Evolutionary conservation across 805 yeast genomes (phyloP).

Genomic region (Barnettozyma sp.): DNA sequence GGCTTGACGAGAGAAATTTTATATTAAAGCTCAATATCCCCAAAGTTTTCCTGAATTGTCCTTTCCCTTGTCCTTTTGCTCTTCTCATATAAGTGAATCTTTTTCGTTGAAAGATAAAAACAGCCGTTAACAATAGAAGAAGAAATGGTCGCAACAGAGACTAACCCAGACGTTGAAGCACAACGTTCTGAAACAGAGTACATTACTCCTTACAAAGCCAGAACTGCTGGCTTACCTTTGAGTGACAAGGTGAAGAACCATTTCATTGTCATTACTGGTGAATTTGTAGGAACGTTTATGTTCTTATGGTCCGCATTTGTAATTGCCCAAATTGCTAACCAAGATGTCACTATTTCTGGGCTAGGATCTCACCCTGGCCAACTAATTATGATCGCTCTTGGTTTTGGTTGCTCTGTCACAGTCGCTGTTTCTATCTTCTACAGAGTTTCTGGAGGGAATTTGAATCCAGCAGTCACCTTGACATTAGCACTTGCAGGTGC

Average conservation of each 20-base stretch:
- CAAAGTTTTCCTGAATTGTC: background rate
- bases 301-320: conserved; percentile 77
- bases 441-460: conserved; percentile 82
- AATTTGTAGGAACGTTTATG: conserved; percentile 79
- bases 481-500: conserved; percentile 68
- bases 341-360: conserved; percentile 32
- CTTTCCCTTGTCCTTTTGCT: background rate
- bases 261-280: conserved; percentile 64
- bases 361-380: conserved; percentile 55
- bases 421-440: conserved; percentile 61
- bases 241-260: conserved; percentile 48
- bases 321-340: conserved; percentile 80
- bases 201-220: conserved; percentile 32
- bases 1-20: too few relatives aligned
- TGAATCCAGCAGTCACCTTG: conserved; percentile 84
- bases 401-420: conserved; percentile 83
- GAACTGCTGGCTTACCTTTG: conserved; percentile 32
- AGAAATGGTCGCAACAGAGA: conserved; percentile 11
- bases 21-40: background rate
- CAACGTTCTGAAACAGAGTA: conserved; percentile 32
- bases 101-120: too few relatives aligned
- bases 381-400: conserved; percentile 73
- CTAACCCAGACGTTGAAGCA: conserved; percentile 32
- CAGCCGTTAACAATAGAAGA: too few relatives aligned
- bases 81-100: too few relatives aligned